Conservation (phyloP, 2,329 filamentous ascomycete species). For the Orbilia brochopaga region DNA sequence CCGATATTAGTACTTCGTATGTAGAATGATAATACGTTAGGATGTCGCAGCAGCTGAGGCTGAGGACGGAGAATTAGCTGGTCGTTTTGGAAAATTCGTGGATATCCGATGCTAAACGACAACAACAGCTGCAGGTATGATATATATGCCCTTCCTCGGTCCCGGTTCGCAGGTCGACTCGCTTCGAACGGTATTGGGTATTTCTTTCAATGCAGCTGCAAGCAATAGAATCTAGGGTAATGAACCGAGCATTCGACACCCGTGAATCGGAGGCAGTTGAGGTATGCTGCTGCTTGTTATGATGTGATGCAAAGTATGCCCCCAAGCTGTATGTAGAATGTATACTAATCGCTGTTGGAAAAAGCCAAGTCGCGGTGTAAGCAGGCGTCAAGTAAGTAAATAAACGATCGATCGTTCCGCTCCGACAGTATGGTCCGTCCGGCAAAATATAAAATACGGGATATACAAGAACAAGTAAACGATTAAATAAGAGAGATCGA, state of each 20-base stretch:
- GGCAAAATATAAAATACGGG: neutral
- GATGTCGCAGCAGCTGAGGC: neutral
- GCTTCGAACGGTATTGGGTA: conserved; percentile 26
- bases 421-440: neutral
- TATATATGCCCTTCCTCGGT: neutral
- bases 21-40: neutral
- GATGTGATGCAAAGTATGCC: too few species aligned
- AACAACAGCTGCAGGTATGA: neutral
- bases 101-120: neutral
- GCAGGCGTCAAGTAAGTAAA: too few species aligned
- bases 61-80: neutral
- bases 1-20: neutral
- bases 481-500: too few species aligned
- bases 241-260: too few species aligned
- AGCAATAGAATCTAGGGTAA: too few species aligned
- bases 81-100: conserved; percentile 6
- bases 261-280: too few species aligned
- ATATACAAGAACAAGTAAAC: too few species aligned
- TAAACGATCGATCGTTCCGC: neutral
- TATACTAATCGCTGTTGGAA: too few species aligned
- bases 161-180: neutral
- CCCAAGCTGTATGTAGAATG: too few species aligned
- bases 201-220: conserved; percentile 9
- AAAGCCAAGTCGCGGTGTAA: too few species aligned
- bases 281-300: too few species aligned